phyloP scores from a whole-genome alignment of 192 early-diverging fungal species.

The Umbelopsis isabellina region DNA sequence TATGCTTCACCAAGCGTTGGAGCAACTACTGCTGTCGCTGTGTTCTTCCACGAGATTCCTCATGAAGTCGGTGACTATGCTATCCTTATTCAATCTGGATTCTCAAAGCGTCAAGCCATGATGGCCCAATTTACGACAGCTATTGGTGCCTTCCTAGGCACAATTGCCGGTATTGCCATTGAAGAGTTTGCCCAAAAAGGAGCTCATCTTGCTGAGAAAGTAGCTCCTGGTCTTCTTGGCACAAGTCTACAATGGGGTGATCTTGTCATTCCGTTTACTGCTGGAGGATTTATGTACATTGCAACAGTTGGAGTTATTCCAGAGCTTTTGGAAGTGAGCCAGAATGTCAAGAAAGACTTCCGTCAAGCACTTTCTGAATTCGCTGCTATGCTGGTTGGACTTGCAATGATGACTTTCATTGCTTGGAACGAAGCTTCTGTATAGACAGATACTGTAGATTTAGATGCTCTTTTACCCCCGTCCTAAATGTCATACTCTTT shows the following conservation, averaged over 20 bases:
- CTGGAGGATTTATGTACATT: conserved; percentile 87
- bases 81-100: conserved; percentile 81
- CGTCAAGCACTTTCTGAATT: conserved; percentile 62
- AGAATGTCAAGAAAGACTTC: conserved; percentile 55
- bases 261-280: conserved; percentile 86
- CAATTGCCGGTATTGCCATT: conserved; percentile 74
- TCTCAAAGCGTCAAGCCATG: conserved; percentile 74
- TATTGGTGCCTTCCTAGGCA: conserved; percentile 80
- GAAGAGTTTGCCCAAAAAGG: conserved; percentile 56
- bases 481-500: no score
- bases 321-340: conserved; percentile 70
- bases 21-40: conserved; percentile 82
- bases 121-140: conserved; percentile 81
- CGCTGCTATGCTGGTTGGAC: conserved; percentile 70
- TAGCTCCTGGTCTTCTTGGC: conserved; percentile 48
- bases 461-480: not conserved
- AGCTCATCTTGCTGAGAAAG: not conserved
- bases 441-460: conserved; percentile 5
- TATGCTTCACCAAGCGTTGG: conserved; percentile 80
- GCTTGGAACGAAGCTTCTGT: conserved; percentile 65
- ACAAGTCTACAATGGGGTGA: conserved; percentile 71
- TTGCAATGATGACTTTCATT: conserved; percentile 78
- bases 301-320: conserved; percentile 86
- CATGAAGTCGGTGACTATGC: conserved; percentile 91
- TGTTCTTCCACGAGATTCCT: conserved; percentile 90